phyloP scores from a whole-genome alignment of 176 grass and related monocot species.

The Oryza punctata region DNA sequence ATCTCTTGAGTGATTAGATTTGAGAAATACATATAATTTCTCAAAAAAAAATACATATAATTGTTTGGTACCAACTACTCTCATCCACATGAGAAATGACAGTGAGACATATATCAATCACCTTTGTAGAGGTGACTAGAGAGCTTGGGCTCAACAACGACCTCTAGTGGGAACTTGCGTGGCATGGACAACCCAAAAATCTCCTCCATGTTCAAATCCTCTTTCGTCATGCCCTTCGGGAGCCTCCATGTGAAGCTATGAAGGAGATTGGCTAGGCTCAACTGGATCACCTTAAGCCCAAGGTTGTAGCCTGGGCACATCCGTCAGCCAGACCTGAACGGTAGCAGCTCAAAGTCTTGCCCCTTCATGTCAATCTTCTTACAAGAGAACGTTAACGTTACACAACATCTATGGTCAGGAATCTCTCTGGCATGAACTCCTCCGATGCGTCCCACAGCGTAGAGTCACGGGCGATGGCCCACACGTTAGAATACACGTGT shows the following conservation, averaged over 20 bases:
- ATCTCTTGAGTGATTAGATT: too few relatives aligned
- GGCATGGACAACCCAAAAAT: conserved; percentile 45
- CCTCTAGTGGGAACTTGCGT: conserved; percentile 34
- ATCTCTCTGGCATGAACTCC: conserved; percentile 59
- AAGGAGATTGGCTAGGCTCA: conserved; percentile 59
- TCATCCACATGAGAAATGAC: too few relatives aligned
- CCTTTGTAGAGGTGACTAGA: conserved; percentile 35
- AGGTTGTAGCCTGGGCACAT: conserved; percentile 66
- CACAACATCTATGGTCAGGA: too few relatives aligned
- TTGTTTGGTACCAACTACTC: too few relatives aligned
- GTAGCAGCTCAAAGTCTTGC: conserved; percentile 63
- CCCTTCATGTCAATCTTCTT: conserved; percentile 51
- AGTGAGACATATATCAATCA: background rate
- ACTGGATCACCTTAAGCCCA: conserved; percentile 51
- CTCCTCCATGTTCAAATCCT: conserved; percentile 62
- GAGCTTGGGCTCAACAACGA: conserved; percentile 36
- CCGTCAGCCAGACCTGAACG: conserved; percentile 56
- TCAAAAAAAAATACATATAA: too few relatives aligned
- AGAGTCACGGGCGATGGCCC: conserved; percentile 55
- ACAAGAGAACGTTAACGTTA: too few relatives aligned
- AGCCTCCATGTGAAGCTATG: conserved; percentile 63
- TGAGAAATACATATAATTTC: too few relatives aligned
- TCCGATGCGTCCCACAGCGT: conserved; percentile 46
- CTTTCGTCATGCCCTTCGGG: conserved; percentile 30
- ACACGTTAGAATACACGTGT: conserved; percentile 51